Conservation (phyloP, 169 alveolate species). For the Perkinsus marinus region DNA sequence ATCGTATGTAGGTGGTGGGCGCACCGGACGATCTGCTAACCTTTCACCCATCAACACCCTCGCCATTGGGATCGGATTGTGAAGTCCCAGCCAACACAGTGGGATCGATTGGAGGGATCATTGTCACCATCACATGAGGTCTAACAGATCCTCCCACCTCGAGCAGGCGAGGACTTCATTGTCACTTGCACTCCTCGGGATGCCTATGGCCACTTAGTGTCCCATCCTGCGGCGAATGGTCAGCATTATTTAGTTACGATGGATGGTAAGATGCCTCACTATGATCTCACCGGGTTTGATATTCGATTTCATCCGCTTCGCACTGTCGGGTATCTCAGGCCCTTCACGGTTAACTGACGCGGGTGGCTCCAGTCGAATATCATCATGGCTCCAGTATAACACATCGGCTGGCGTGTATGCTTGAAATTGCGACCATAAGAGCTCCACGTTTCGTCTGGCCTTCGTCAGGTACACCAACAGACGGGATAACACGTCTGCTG, state of each 20-base stretch:
- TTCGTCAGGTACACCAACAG: not conserved
- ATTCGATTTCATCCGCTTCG: not conserved
- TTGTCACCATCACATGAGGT: not conserved
- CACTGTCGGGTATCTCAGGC: not conserved
- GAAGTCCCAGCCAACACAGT: not conserved
- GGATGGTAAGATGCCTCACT: too few relatives aligned
- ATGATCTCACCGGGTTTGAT: too few relatives aligned
- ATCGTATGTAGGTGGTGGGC: not conserved
- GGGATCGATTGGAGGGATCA: not conserved
- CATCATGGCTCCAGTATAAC: not conserved
- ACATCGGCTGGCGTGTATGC: not conserved
- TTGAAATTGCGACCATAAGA: not conserved
- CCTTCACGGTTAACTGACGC: not conserved
- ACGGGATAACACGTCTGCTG: not conserved
- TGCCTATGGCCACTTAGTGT: not conserved
- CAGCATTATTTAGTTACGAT: not conserved
- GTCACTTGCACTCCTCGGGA: not conserved
- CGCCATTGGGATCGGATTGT: not conserved
- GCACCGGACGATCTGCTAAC: not conserved
- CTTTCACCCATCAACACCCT: not conserved
- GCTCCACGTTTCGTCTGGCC: not conserved
- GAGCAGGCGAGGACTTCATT: not conserved
- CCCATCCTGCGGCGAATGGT: not conserved
- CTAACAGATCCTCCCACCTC: not conserved
- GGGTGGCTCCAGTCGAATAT: not conserved